A percentile compares a stretch with the other conserved stretches of the same genome.
Conservation (phyloP, 2,329 filamentous ascomycete genomes). For the Lasiodiplodia citricola region DNA sequence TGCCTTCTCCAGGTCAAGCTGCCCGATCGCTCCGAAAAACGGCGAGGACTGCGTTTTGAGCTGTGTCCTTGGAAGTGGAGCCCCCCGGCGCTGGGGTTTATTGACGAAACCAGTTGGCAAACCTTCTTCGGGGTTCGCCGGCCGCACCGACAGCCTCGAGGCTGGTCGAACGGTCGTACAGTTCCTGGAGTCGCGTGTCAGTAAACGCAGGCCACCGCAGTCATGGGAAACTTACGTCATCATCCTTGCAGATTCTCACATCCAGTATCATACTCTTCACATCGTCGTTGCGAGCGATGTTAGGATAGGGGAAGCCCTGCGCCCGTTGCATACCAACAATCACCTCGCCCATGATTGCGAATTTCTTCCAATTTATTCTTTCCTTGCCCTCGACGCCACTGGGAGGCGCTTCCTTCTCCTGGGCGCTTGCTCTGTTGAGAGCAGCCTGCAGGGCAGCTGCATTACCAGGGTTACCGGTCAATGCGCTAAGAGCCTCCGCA, state of each 20-base stretch:
- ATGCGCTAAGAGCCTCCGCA: conserved; percentile 9
- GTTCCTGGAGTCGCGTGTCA: conserved; percentile 50
- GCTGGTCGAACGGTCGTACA: conserved; percentile 64
- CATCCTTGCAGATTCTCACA: conserved; percentile 79
- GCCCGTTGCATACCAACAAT: conserved; percentile 90
- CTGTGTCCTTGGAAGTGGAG: conserved; percentile 23
- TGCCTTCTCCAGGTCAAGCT: conserved; percentile 13
- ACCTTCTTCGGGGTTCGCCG: conserved; percentile 23
- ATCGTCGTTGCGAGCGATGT: conserved; percentile 70
- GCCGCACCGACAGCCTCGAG: conserved; percentile 46
- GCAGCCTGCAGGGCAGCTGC: conserved; percentile 19
- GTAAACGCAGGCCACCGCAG: conserved; percentile 13
- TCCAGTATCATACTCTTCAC: conserved; percentile 79
- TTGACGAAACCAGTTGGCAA: conserved; percentile 27
- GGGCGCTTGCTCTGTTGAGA: conserved; percentile 38
- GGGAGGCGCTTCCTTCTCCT: conserved; percentile 51
- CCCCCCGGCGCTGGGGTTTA: conserved; percentile 23
- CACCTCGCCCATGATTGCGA: conserved; percentile 93
- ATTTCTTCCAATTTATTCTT: conserved; percentile 97
- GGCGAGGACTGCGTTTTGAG: conserved; percentile 20
- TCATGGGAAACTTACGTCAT: conserved; percentile 70
- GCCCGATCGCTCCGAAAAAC: conserved; percentile 22
- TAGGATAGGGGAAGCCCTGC: conserved; percentile 81
- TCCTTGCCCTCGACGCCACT: conserved; percentile 53
- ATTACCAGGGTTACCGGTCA: conserved; percentile 9